Evolutionary conservation across 805 yeast genomes (phyloP), one percentile per base, ranked within the genome.

Genomic region (Torulaspora gathmanii): DNA sequence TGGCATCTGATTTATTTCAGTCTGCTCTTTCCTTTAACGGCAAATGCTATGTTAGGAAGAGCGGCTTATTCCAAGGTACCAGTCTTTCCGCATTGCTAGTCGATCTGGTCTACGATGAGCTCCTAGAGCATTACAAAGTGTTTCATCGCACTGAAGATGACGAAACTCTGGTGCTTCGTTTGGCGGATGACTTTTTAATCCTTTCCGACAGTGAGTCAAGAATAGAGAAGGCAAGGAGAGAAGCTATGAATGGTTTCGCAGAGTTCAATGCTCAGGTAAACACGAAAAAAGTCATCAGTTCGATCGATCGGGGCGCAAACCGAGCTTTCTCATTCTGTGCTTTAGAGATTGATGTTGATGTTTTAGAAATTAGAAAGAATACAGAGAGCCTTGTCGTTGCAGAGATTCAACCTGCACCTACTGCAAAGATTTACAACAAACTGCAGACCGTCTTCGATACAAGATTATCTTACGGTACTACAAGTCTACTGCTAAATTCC

Each of bases 171-270:
- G 59, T 87, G 2, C 45, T 87, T 6, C 65, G 96, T 42, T 62
- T 86, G 16, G 95, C 88, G 0, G 98, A 90, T 64, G 98, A 90
- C 60, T 90, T 90, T 56, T 59, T 90, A 22, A 70, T 87, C n/a
- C 64, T 90, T 0, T 74, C 93, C 0, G 69, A 79, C 0, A 58
- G 70, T 28, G 22, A 54, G 9, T 41, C 46, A 0, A 55, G 60
- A 9, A 71, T 80, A 0, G 33, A 45, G 1, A 45, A 43, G 2
- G 60, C 73, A 33, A 53, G 60, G 36, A 46, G 46, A 1, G 17
- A 61, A 6, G 67, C 74, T 31, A 40, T 53, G 0, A 35, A 53
- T 12, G 77, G 77, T 2, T 69, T 77, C 40, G 55, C 63, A 0
- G 70, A 70, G 2, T 79, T 70, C 45, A 72, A 73, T 20, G 69